Evolutionary conservation across 257 asterid species (phyloP), one percentile per base, ranked within the genome.

Genomic region (Ligustrum vulgare): DNA sequence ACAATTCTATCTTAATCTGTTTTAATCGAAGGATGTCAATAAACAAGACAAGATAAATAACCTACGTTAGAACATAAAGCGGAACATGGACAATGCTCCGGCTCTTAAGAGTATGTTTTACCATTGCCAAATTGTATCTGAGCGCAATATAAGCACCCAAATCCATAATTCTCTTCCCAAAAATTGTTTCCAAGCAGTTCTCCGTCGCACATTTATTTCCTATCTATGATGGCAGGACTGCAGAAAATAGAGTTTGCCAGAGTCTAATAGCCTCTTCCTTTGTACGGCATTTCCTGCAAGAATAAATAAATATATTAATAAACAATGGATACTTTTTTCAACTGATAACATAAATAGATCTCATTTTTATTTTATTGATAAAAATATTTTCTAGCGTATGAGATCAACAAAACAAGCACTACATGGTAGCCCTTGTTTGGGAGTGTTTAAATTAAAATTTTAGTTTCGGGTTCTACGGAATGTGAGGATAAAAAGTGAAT

Each of bases 231-330:
- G 62, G 70, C 32, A 37, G 41, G 47, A 67, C 78, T 54, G 47
- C 72, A n/a, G 66, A 70, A 37, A 72, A 43, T 49, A 47, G 41
- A 31, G 73, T 66, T 58, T 64, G 34, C 77, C 68, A 67, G n/a
- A 63, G 62, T 72, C 83, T 83, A 84, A 81, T 51, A 86, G 51
- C 89, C 97, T 81, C 97, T 86, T 74, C 98, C 96, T 75, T 81
- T 90, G 89, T 81, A 90, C 0, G 73, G 92, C 88, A 87, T 86
- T 71, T 93, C 97, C 98, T 91, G 88, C 54, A 67, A 51, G 64
- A 54, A 70, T 1, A 67, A 54, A 70, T 1, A 41, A 62, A 80
- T 71, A 72, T 20, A 32, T 23, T 56, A 68, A 10, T 33, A 16
- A 10, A 47, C 54, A 15, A 67, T 36, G 67, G 11, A 34, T 33